A percentile compares a stretch with the other conserved stretches of the same genome.
phyloP scores from a whole-genome alignment of 352 stramenopile species.

The Aphanomyces astaci region DNA sequence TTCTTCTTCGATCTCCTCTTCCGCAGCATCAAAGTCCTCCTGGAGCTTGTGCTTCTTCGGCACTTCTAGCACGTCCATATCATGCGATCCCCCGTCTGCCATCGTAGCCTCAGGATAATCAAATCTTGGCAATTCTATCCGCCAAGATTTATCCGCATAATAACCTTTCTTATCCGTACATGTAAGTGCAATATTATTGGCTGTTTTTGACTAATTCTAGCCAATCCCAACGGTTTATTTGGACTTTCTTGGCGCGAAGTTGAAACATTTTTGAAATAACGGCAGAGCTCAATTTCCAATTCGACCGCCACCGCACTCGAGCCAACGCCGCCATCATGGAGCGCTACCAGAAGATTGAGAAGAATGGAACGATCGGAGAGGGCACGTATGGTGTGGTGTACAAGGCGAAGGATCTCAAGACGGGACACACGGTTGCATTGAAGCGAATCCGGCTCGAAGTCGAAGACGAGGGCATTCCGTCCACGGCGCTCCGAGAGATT shows the following conservation, averaged over 20 bases:
- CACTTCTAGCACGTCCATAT: constrained; percentile 68
- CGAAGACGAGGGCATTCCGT: constrained; percentile 98
- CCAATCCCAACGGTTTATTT: not conserved
- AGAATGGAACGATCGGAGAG: constrained; percentile 88
- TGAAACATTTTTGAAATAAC: not conserved
- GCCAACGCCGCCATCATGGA: constrained; percentile 45
- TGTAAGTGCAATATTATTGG: too few relatives aligned
- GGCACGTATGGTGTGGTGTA: constrained; percentile 97
- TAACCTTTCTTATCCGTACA: too few relatives aligned
- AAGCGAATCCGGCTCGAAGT: constrained; percentile 97
- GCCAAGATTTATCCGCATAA: constrained; percentile 18
- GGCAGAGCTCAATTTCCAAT: not conserved
- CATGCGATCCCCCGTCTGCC: constrained; percentile 28
- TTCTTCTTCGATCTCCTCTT: constrained; percentile 40
- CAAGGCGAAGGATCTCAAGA: constrained; percentile 91
- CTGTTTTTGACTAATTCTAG: not conserved
- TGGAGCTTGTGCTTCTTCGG: constrained; percentile 66
- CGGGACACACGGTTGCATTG: constrained; percentile 87
- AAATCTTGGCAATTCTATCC: not conserved
- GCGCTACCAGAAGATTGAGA: constrained; percentile 90
- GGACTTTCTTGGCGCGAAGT: not conserved
- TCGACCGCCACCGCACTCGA: not conserved
- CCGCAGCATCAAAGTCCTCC: constrained; percentile 62
- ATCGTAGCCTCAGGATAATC: constrained; percentile 20
- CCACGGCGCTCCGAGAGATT: constrained; percentile 97